These are phyloP conservation scores for Aspergillus costaricaensis DNA, from an alignment of 2,329 filamentous ascomycete genomes.

Conservation along the genomic window DNA sequence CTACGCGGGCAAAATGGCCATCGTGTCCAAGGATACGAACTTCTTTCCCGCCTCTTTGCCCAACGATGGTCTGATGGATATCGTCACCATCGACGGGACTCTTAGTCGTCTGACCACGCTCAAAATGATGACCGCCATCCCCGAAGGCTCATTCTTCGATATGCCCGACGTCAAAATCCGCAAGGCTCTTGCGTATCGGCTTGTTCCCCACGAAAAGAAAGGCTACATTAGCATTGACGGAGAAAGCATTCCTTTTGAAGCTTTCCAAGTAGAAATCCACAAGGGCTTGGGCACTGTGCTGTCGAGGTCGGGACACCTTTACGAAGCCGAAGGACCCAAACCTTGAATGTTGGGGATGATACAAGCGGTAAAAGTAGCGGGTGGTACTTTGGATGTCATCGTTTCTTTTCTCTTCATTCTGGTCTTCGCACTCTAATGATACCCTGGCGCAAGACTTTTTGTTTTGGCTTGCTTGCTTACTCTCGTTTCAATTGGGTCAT, in stretches of 20 bases:
- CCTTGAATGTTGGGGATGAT: conserved; percentile 13
- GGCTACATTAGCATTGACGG: conserved; percentile 96
- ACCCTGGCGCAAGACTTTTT: conserved; percentile 32
- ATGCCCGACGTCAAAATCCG: conserved; percentile 74
- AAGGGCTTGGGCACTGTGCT: conserved; percentile 80
- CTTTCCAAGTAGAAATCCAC: conserved; percentile 90
- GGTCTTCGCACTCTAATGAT: conserved; percentile 34
- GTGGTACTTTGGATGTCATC: conserved; percentile 8
- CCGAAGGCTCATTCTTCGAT: conserved; percentile 76
- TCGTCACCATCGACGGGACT: conserved; percentile 77
- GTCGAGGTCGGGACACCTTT: conserved; percentile 69
- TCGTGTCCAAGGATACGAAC: conserved; percentile 81
- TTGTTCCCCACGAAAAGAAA: conserved; percentile 70
- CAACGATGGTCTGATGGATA: conserved; percentile 81
- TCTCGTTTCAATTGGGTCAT: background rate
- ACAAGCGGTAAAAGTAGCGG: background rate
- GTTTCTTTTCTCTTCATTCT: conserved; percentile 15
- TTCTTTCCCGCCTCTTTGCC: conserved; percentile 81
- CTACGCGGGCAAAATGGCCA: conserved; percentile 92
- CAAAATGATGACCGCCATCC: conserved; percentile 69
- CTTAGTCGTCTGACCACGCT: conserved; percentile 67
- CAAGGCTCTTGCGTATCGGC: conserved; percentile 84
- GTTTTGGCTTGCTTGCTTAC: conserved; percentile 18
- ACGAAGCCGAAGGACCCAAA: conserved; percentile 59
- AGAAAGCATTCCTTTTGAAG: conserved; percentile 80